These are phyloP conservation scores for Gymnopus androsaceus DNA, from an alignment of 1,284 basidiomycete genomes.

Conservation along the genomic window DNA sequence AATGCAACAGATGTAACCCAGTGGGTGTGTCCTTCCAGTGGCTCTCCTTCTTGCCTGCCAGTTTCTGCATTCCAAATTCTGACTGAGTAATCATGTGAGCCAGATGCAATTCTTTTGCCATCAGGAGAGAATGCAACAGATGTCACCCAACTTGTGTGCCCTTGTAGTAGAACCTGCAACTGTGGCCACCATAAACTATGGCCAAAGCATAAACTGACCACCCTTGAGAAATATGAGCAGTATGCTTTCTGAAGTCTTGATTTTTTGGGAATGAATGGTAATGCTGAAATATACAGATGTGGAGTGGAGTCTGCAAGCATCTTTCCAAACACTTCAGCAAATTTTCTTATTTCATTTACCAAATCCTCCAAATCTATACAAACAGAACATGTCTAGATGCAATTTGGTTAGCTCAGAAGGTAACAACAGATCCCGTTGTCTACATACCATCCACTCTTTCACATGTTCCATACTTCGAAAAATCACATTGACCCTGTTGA, in stretches of 20 bases:
- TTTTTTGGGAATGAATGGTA: neutral
- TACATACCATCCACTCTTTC: neutral
- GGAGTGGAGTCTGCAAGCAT: constrained; percentile 8
- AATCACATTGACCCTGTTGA: no score
- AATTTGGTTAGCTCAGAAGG: neutral
- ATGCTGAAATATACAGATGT: constrained; percentile 10
- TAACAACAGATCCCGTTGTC: neutral
- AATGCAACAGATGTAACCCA: no score
- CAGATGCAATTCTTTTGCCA: constrained; percentile 7
- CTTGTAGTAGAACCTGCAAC: neutral
- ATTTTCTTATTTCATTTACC: constrained; percentile 11
- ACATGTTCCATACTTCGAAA: no score
- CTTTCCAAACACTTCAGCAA: neutral
- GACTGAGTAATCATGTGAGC: no score
- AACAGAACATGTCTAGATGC: no score
- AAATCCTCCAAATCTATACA: neutral
- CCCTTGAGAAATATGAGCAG: neutral
- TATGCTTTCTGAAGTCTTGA: neutral
- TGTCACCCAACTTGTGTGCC: neutral
- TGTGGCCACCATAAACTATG: no score
- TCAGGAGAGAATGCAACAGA: constrained; percentile 20
- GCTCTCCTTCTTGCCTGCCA: neutral
- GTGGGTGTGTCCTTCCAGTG: neutral
- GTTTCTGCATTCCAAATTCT: constrained; percentile 10
- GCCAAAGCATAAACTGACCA: neutral